These are phyloP conservation scores for Fusarium scirpi DNA, from an alignment of 2,329 filamentous ascomycete species.

Conservation along the genomic window DNA sequence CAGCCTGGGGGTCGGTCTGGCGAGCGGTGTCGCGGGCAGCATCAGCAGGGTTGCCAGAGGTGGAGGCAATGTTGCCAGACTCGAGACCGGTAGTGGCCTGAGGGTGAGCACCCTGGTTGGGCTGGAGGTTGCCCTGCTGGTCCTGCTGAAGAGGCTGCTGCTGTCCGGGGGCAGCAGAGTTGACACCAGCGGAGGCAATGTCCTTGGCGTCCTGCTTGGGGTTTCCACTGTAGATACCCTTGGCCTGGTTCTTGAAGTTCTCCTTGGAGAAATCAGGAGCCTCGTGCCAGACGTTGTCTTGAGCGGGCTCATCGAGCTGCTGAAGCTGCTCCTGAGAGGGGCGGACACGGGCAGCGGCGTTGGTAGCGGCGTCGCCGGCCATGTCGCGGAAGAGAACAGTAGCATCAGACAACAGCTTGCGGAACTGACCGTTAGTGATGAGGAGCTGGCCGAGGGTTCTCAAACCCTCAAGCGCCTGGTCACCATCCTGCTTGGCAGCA, in stretches of 20 bases:
- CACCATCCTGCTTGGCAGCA: conserved; percentile 82
- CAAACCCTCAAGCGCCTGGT: conserved; percentile 85
- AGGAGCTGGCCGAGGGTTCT: conserved; percentile 89
- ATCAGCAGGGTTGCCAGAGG: conserved; percentile 8
- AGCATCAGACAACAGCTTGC: conserved; percentile 81
- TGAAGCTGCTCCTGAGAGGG: conserved; percentile 81
- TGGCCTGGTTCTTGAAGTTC: conserved; percentile 75
- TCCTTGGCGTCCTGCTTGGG: conserved; percentile 70
- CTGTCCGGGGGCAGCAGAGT: conserved; percentile 63
- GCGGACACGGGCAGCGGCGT: conserved; percentile 79
- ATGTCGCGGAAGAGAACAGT: conserved; percentile 87
- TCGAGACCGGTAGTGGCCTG: conserved; percentile 60
- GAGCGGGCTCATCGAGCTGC: conserved; percentile 85
- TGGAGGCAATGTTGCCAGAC: conserved; percentile 9
- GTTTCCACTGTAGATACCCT: conserved; percentile 69
- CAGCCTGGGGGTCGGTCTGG: conserved; percentile 60
- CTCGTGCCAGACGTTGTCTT: conserved; percentile 95
- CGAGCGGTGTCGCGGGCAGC: conserved; percentile 26
- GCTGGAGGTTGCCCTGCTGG: conserved; percentile 22
- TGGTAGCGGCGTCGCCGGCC: conserved; percentile 87
- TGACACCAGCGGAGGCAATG: conserved; percentile 67
- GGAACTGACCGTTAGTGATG: conserved; percentile 96
- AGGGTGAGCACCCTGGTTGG: conserved; percentile 44
- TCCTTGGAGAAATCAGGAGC: conserved; percentile 80
- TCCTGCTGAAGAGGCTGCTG: conserved; percentile 17